Evolutionary conservation across 257 asterid species (phyloP).

Genomic region (Cordia subcordata): DNA sequence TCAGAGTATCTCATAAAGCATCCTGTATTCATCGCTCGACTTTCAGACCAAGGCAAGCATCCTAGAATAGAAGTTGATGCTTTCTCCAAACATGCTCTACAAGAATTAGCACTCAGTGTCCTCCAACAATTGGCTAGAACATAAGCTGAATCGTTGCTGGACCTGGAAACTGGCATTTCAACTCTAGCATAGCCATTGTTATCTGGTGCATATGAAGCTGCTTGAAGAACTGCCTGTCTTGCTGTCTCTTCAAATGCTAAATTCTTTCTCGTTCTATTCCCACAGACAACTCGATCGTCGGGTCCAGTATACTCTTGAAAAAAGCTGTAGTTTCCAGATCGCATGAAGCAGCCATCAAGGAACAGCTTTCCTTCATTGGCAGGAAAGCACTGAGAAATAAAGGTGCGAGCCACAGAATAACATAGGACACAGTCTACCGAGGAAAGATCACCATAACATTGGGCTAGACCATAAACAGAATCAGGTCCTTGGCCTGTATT

Average conservation of each 20-base stretch:
- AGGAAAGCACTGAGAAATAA: constrained; percentile 18
- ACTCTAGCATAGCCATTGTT: constrained; percentile 43
- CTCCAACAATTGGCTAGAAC: constrained; percentile 22
- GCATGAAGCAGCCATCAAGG: constrained; percentile 31
- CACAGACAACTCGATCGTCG: constrained; percentile 39
- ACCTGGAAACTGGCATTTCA: constrained; percentile 12
- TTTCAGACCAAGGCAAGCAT: constrained; percentile 22
- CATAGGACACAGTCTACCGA: constrained; percentile 19
- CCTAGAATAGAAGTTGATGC: constrained; percentile 10
- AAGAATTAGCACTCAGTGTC: constrained; percentile 1
- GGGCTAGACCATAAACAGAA: constrained; percentile 16
- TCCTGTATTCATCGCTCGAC: constrained; percentile 18
- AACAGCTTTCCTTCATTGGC: constrained; percentile 4
- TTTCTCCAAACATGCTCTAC: constrained; percentile 9
- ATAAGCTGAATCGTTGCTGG: constrained; percentile 13
- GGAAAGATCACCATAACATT: constrained; percentile 33
- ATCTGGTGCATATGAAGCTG: constrained; percentile 36
- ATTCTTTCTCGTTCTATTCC: constrained; percentile 39
- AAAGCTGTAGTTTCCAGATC: constrained; percentile 18
- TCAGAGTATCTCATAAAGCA: constrained; percentile 25
- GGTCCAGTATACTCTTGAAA: constrained; percentile 32
- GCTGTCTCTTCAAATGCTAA: constrained; percentile 27
- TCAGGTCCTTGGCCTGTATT: constrained; percentile 13
- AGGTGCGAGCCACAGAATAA: constrained; percentile 19
- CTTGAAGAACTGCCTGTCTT: constrained; percentile 35